Evolutionary conservation across 2,329 filamentous ascomycete species (phyloP), one percentile per base, ranked within the genome.

Genomic region (Thelonectria rubi): DNA sequence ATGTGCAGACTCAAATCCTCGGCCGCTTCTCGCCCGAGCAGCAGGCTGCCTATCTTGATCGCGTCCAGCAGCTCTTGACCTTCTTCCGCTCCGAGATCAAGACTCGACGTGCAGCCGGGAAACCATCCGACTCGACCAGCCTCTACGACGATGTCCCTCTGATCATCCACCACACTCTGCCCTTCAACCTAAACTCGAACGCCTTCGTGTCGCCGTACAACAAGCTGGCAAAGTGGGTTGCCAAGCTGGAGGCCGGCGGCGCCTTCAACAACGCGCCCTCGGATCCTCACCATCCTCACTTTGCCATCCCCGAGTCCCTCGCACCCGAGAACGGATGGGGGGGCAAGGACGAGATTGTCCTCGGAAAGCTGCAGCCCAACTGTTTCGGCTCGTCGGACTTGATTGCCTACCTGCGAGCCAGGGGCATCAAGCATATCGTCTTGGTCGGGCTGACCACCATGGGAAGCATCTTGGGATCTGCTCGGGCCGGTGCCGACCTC

Each of bases 41-140:
- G 9, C 40, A 43, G n/a, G 12, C 40, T 10, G 40, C 40, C 40
- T 43, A 43, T 10, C 40, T 43, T 12, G 40, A 43, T 12, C 40
- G 40, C 17, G n/a, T 43, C n/a, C 40, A 43, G 40, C 15, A 18
- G n/a, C 17, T 43, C 14, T 43, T 43, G 40, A 18, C 40, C 14
- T 43, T 43, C 40, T 43, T 43, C n/a, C 40, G 40, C 15, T 43
- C n/a, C 9, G 40, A 43, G n/a, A 43, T 43, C n/a, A 43, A 43
- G 40, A 18, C 40, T 10, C 40, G 40, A 3, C 40, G 40, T 18
- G 40, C 40, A 43, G 8, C 17, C 17, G 40, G n/a, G 8, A 43
- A 43, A 18, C n/a, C 17, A 4, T 10, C 14, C 18, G 40, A 14
- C 9, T 43, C n/a, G 8, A 43, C 12, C 40, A 43, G 40, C 40